Conservation (phyloP, 2,329 filamentous ascomycete genomes). For the Diaporthe amygdali region DNA sequence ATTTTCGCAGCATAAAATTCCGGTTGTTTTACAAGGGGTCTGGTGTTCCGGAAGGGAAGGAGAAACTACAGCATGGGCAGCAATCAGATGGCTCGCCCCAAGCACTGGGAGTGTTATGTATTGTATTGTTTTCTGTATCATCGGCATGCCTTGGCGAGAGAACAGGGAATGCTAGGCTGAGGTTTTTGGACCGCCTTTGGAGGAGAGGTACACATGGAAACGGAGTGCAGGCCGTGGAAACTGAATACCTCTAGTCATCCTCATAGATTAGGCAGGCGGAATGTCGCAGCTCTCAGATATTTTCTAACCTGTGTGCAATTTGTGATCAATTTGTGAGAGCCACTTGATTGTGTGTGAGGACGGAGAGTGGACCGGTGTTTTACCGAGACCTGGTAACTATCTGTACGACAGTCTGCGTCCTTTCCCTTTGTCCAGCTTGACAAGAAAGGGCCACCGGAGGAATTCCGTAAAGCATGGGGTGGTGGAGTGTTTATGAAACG, state of each 20-base stretch:
- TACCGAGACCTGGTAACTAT: neutral
- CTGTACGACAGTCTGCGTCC: neutral
- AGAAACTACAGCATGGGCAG: constrained; percentile 24
- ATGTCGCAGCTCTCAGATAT: constrained; percentile 10
- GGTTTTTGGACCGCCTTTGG: neutral
- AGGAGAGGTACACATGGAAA: constrained; percentile 14
- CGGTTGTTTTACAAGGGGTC: constrained; percentile 15
- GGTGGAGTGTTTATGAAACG: neutral
- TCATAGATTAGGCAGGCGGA: neutral
- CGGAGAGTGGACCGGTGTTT: neutral
- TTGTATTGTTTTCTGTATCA: neutral
- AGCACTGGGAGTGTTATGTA: constrained; percentile 18
- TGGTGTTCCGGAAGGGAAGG: constrained; percentile 22
- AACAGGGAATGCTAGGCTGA: neutral
- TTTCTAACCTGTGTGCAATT: neutral
- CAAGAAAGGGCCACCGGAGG: neutral
- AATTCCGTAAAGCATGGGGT: neutral
- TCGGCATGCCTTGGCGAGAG: neutral
- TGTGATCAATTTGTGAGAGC: too few relatives aligned
- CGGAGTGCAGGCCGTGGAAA: constrained; percentile 28
- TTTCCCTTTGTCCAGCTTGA: too few relatives aligned
- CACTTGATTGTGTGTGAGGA: neutral
- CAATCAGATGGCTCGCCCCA: constrained; percentile 16
- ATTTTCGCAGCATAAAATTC: constrained; percentile 1
- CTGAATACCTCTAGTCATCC: neutral